Percentiles rank a stretch among this genome's conserved stretches.
Evolutionary conservation across 75 land plant genomes (phyloP).

Genomic region (Sequoia sempervirens): DNA sequence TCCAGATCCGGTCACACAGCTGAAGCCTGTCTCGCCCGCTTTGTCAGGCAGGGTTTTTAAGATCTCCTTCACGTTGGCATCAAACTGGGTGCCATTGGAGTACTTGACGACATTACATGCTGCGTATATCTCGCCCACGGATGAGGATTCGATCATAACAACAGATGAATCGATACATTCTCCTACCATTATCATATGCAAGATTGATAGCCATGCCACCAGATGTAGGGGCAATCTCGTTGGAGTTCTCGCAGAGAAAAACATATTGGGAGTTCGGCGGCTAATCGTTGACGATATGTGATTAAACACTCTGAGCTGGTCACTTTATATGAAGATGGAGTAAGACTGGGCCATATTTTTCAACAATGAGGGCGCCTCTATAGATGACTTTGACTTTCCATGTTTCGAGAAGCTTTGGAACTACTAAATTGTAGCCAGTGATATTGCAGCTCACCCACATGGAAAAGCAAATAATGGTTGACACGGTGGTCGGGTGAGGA

Average conservation of each 20-base stretch:
- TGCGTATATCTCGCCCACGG: neutral
- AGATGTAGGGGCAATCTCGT: neutral
- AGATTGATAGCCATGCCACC: neutral
- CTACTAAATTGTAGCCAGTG: no score
- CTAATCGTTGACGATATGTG: no score
- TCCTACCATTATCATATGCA: neutral
- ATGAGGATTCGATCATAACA: neutral
- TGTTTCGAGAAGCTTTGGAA: no score
- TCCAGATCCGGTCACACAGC: conserved; percentile 15
- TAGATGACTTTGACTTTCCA: no score
- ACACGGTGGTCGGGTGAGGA: no score
- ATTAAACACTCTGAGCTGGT: no score
- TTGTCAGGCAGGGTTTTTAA: neutral
- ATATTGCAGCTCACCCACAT: no score
- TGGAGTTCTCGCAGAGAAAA: neutral
- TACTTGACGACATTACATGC: neutral
- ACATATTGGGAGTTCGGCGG: neutral
- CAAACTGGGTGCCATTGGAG: neutral
- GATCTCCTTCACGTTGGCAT: neutral
- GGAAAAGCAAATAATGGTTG: no score
- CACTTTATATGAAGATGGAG: no score
- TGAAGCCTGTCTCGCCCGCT: conserved; percentile 2
- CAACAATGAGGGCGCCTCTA: no score
- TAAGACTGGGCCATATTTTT: no score
- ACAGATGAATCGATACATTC: neutral